Conservation (phyloP, 345 rosid genomes). For the Citrus unshiu region DNA sequence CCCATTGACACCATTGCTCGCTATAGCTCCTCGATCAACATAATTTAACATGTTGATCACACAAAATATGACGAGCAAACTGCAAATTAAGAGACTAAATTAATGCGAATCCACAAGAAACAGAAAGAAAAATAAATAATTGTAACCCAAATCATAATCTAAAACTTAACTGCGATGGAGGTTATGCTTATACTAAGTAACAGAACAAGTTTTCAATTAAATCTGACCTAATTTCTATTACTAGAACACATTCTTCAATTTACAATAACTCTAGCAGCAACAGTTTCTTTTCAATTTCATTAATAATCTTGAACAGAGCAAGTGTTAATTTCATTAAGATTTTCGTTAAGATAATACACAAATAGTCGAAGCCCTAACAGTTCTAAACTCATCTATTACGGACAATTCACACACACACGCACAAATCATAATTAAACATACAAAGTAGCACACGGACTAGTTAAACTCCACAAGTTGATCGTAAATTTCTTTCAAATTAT, state of each 20-base stretch:
- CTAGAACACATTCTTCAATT: neutral
- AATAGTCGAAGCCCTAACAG: neutral
- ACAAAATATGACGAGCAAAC: constrained; percentile 78
- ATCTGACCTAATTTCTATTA: neutral
- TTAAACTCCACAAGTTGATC: neutral
- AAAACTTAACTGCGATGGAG: neutral
- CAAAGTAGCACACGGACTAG: neutral
- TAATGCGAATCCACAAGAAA: neutral
- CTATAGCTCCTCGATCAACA: constrained; percentile 92
- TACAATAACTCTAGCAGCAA: neutral
- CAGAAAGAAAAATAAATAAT: neutral
- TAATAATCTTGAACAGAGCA: neutral
- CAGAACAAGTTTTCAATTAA: neutral
- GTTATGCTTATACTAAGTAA: neutral
- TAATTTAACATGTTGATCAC: constrained; percentile 77
- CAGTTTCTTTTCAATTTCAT: neutral
- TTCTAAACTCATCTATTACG: neutral
- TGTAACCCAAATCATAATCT: neutral
- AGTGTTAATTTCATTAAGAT: neutral
- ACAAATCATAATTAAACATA: neutral
- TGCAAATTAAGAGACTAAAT: constrained; percentile 24
- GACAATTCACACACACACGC: neutral
- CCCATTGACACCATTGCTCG: constrained; percentile 96
- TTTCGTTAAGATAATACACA: neutral
- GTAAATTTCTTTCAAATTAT: neutral